A percentile compares a stretch with the other conserved stretches of the same genome.
Conservation (phyloP, 2,329 filamentous ascomycete genomes). For the Colletotrichum gigasporum region DNA sequence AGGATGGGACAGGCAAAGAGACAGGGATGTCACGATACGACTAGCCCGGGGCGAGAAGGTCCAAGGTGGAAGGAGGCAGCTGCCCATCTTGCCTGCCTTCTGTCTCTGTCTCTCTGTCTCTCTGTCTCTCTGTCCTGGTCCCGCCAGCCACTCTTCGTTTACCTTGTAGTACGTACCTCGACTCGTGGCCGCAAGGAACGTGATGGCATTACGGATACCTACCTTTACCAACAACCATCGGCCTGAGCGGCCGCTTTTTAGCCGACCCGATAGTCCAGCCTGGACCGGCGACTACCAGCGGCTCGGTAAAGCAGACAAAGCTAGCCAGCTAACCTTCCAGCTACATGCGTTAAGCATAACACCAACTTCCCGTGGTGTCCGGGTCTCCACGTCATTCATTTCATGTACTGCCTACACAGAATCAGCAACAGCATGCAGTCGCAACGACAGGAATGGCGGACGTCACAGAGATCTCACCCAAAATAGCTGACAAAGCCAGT, state of each 20-base stretch:
- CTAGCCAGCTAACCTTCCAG: not conserved
- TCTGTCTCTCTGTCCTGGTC: not conserved
- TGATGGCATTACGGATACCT: not conserved
- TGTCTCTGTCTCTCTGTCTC: not conserved
- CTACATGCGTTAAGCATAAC: slow-evolving; percentile 4
- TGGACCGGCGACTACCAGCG: not conserved
- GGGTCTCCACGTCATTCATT: not conserved
- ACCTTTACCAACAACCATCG: not conserved
- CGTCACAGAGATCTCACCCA: not conserved
- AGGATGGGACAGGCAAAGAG: slow-evolving; percentile 5
- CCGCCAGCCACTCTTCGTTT: too few relatives aligned
- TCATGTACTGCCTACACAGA: too few relatives aligned
- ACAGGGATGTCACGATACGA: slow-evolving; percentile 17
- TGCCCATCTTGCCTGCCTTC: too few relatives aligned
- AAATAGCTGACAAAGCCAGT: not conserved
- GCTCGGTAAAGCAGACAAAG: not conserved
- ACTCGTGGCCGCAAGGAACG: too few relatives aligned
- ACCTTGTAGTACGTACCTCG: too few relatives aligned
- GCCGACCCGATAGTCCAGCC: not conserved
- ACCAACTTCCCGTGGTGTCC: not conserved
- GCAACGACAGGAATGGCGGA: too few relatives aligned
- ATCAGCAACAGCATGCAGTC: not conserved
- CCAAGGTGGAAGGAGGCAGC: slow-evolving; percentile 1
- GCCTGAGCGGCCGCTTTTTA: slow-evolving; percentile 9
- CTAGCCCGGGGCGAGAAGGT: slow-evolving; percentile 31